A percentile compares a stretch with the other conserved stretches of the same genome.
These are phyloP conservation scores for Hanseniaspora guilliermondii DNA, from an alignment of 805 yeast genomes.

Conservation along the genomic window DNA sequence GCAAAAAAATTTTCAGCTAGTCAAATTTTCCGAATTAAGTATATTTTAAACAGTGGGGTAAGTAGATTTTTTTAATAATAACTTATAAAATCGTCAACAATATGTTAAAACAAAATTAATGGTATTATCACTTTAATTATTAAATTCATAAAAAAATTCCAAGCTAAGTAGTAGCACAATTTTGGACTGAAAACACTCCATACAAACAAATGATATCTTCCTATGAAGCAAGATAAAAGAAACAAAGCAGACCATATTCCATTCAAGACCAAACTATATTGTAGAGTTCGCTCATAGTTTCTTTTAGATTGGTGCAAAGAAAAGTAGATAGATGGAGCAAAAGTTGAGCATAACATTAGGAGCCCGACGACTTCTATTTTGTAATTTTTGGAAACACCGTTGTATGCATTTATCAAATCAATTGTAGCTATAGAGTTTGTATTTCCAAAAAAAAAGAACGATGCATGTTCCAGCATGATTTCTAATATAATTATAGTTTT, in stretches of 20 bases:
- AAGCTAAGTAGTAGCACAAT: slow-evolving; percentile 61
- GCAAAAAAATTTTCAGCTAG: neutral
- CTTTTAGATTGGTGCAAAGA: slow-evolving; percentile 29
- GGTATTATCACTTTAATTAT: slow-evolving; percentile 30
- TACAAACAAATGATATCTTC: slow-evolving; percentile 78
- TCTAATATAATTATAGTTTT: slow-evolving; percentile 15
- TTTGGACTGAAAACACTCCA: slow-evolving; percentile 98
- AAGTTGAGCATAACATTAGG: slow-evolving; percentile 71
- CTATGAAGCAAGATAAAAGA: slow-evolving; percentile 53
- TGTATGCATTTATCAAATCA: slow-evolving; percentile 83
- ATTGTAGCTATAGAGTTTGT: slow-evolving; percentile 87
- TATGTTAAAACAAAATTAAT: neutral
- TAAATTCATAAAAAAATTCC: slow-evolving; percentile 47
- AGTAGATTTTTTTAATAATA: neutral
- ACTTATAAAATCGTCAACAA: neutral
- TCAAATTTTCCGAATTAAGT: neutral
- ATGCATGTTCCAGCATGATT: slow-evolving; percentile 49
- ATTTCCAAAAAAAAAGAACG: slow-evolving; percentile 79
- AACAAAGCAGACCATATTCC: slow-evolving; percentile 46
- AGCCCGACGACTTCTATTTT: slow-evolving; percentile 60
- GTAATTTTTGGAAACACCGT: slow-evolving; percentile 60
- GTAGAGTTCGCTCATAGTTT: slow-evolving; percentile 15
- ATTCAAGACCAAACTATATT: slow-evolving; percentile 38
- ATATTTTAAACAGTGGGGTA: too few species aligned
- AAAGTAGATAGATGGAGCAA: slow-evolving; percentile 81